These are phyloP conservation scores for Myxozyma sirexii DNA, from an alignment of 805 yeast genomes.

Conservation along the genomic window DNA sequence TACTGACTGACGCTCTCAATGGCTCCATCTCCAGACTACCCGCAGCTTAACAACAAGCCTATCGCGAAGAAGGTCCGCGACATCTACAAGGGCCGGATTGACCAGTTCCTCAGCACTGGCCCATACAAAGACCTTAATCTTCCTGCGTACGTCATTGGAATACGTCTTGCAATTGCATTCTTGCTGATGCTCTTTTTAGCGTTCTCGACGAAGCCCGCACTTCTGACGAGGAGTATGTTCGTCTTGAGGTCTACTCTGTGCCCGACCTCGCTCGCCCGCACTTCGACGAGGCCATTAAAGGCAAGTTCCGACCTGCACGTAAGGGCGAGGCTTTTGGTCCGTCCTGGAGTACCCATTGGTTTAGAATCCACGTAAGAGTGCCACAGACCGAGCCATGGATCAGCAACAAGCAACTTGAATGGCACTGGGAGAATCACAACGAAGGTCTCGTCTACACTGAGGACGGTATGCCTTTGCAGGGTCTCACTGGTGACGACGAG, in stretches of 20 bases:
- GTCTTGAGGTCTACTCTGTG: slow-evolving; percentile 69
- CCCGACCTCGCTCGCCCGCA: slow-evolving; percentile 69
- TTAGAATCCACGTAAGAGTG: slow-evolving; percentile 64
- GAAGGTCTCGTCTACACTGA: slow-evolving; percentile 80
- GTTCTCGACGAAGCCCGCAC: slow-evolving; percentile 68
- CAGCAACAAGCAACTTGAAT: slow-evolving; percentile 28
- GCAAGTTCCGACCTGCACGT: slow-evolving; percentile 43
- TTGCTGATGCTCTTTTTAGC: slow-evolving; percentile 10
- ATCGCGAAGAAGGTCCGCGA: slow-evolving; percentile 75
- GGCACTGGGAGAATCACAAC: slow-evolving; percentile 66
- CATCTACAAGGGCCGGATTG: slow-evolving; percentile 69
- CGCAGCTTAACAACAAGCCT: slow-evolving; percentile 55
- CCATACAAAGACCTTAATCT: slow-evolving; percentile 70
- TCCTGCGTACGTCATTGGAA: slow-evolving; percentile 52
- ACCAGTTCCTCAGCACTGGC: slow-evolving; percentile 78
- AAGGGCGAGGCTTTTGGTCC: slow-evolving; percentile 87
- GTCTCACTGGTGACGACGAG: slow-evolving; percentile 77
- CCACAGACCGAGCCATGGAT: slow-evolving; percentile 50
- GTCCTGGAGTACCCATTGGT: slow-evolving; percentile 97
- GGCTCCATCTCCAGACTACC: slow-evolving; percentile 33
- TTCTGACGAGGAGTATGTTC: slow-evolving; percentile 54
- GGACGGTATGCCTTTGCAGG: slow-evolving; percentile 72
- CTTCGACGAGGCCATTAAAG: slow-evolving; percentile 59
- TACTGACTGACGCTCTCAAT: background rate
- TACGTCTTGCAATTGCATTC: background rate